Evolutionary conservation across 2,329 filamentous ascomycete genomes (phyloP), one percentile per base, ranked within the genome.

Genomic region (Hortaea werneckii): DNA sequence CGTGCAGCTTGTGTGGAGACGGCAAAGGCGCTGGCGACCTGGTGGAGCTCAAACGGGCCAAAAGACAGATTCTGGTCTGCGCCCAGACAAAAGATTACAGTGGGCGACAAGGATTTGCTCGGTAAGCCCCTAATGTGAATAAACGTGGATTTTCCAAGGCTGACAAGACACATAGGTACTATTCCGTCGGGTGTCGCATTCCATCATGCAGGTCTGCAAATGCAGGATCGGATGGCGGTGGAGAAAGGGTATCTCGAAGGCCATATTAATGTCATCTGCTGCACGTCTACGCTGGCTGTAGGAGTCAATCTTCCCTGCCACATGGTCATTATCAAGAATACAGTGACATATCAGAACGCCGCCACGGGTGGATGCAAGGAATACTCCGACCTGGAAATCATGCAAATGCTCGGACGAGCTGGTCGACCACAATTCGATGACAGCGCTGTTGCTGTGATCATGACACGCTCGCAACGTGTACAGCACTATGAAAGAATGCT

Each of bases 391-490:
- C 70, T 94, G 5, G 87, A 94, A 54, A 76, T 90, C 50, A 90
- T 90, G 82, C 87, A 94, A 57, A 94, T 94, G 87, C 76, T 94
- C 41, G 87, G 87, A 5, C 79, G 87, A 51, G 87, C 87, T 42
- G 87, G 87, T 1, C 74, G 87, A 13, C 87, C 87, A 5, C 87
- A 94, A 58, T 94, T 89, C 51, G 87, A 90, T 54, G 74, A 79
- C 42, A 85, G 70, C 47, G 87, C 85, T 3, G 75, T 80, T 35
- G 87, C 85, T 8, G 80, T 92, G 11, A 89, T 94, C 44, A 78
- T 94, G 69, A 92, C 87, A 0, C 76, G 78, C 26, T 69, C 73
- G n/a, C 69, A 79, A 4, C 83, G 81, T 42, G 76, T 78, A 5
- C 57, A 71, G 2, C 74, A 77, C 42, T 94, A 92, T 57, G 78